Conservation (phyloP, 768 basidiomycete species). For the Phylloporus sp. region DNA sequence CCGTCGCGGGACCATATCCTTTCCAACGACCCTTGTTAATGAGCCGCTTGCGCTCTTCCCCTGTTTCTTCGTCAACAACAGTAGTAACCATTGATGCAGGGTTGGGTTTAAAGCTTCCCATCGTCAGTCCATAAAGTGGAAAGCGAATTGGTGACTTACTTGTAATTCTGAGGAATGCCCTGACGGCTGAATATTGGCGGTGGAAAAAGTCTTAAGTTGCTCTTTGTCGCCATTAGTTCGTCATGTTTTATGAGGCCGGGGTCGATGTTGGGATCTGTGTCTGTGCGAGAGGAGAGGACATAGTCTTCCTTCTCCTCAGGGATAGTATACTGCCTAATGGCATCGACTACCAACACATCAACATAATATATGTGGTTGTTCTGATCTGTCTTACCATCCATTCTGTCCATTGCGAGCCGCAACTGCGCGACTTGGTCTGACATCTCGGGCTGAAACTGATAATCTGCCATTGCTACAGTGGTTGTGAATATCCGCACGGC, state of each 20-base stretch:
- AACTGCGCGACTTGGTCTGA: slow-evolving; percentile 68
- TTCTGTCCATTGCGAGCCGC: slow-evolving; percentile 66
- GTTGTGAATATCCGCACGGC: neutral
- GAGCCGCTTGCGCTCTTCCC: slow-evolving; percentile 77
- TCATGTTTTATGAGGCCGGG: slow-evolving; percentile 35
- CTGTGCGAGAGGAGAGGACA: slow-evolving; percentile 29
- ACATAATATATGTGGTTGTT: neutral
- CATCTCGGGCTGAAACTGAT: slow-evolving; percentile 76
- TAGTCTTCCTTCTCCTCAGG: slow-evolving; percentile 68
- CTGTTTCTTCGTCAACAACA: slow-evolving; percentile 66
- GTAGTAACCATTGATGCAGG: slow-evolving; percentile 68
- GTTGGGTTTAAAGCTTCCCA: slow-evolving; percentile 69
- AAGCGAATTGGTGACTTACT: slow-evolving; percentile 40
- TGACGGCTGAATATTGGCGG: slow-evolving; percentile 89
- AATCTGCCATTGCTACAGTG: slow-evolving; percentile 84
- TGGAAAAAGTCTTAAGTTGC: slow-evolving; percentile 74
- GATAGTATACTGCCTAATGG: slow-evolving; percentile 66
- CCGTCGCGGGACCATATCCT: slow-evolving; percentile 69
- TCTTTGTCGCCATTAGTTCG: slow-evolving; percentile 31
- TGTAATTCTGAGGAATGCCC: slow-evolving; percentile 74
- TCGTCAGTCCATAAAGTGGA: neutral
- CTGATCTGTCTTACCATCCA: slow-evolving; percentile 65
- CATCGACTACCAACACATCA: slow-evolving; percentile 51
- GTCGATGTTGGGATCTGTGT: slow-evolving; percentile 47
- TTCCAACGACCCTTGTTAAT: slow-evolving; percentile 88